A percentile compares a stretch with the other conserved stretches of the same genome.
Conservation (phyloP, 768 basidiomycete species). For the Rhodotorula sphaerocarpa region DNA sequence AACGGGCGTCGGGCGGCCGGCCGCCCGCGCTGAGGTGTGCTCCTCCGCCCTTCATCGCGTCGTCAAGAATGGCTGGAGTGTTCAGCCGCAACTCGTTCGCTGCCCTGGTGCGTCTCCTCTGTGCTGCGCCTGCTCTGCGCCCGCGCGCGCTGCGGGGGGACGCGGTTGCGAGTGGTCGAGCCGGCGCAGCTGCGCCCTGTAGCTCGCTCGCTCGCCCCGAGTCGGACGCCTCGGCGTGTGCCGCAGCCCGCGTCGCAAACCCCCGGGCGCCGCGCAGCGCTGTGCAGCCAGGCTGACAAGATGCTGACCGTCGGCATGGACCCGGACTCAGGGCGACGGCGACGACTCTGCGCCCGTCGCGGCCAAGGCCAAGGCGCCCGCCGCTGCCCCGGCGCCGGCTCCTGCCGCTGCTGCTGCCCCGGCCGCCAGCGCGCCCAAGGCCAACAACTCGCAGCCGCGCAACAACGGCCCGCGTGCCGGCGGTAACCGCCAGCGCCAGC, state of each 20-base stretch:
- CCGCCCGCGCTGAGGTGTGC: no score
- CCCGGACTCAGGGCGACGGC: slow-evolving; percentile 19
- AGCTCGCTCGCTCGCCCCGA: not conserved
- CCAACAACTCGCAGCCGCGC: slow-evolving; percentile 7
- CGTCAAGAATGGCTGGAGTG: no score
- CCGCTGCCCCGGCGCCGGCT: slow-evolving; percentile 1
- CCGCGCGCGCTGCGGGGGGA: not conserved
- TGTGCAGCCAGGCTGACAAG: no score
- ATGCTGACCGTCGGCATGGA: no score
- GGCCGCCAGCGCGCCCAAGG: slow-evolving; percentile 1
- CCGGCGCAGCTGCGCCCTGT: not conserved
- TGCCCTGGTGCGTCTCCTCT: slow-evolving; percentile 9
- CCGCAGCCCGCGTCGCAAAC: no score
- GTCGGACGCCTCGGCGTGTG: not conserved
- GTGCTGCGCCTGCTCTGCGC: no score
- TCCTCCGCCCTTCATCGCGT: no score
- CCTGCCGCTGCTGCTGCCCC: not conserved
- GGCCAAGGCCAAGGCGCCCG: slow-evolving; percentile 27
- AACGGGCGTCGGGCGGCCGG: no score
- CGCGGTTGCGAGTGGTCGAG: not conserved
- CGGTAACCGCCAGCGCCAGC: slow-evolving; percentile 7
- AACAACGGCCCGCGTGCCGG: slow-evolving; percentile 1
- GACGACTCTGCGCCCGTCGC: slow-evolving; percentile 15
- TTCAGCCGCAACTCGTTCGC: slow-evolving; percentile 28
- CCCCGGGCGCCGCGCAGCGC: no score